Conservation (phyloP, 2,329 filamentous ascomycete genomes). For the Ophiostoma pallidulum region DNA sequence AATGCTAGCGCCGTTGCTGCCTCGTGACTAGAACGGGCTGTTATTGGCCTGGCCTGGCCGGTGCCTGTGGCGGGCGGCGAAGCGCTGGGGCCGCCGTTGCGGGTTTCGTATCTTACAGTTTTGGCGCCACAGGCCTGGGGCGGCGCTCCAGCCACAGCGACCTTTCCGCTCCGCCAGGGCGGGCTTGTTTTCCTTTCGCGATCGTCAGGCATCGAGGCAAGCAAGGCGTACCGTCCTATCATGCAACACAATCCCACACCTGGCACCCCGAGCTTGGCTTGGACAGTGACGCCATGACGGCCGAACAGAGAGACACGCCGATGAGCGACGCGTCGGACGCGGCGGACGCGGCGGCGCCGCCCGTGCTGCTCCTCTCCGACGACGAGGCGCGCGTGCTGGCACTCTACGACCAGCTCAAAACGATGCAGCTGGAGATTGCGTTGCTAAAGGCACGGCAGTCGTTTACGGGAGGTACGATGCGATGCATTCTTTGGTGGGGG, state of each 20-base stretch:
- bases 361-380: conserved; percentile 52
- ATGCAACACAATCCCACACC: too few species aligned
- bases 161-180: too few species aligned
- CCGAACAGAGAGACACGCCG: conserved; percentile 7
- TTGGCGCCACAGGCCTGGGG: not conserved
- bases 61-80: not conserved
- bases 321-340: conserved; percentile 11
- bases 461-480: conserved; percentile 26
- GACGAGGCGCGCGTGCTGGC: conserved; percentile 57
- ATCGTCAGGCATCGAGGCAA: too few species aligned
- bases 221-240: too few species aligned
- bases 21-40: conserved; percentile 10
- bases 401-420: conserved; percentile 61
- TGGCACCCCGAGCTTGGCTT: not conserved
- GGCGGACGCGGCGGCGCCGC: conserved; percentile 15
- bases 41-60: not conserved
- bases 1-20: conserved; percentile 9
- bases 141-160: conserved; percentile 2
- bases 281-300: conserved; percentile 1
- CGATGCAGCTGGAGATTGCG: conserved; percentile 62
- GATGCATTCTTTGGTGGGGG: too few species aligned
- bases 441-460: conserved; percentile 46
- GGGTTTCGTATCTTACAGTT: too few species aligned
- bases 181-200: not conserved
- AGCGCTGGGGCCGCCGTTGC: too few species aligned